Base-by-base conservation (phyloP, 257 asterid genomes). In the Primulina eburnea region DNA sequence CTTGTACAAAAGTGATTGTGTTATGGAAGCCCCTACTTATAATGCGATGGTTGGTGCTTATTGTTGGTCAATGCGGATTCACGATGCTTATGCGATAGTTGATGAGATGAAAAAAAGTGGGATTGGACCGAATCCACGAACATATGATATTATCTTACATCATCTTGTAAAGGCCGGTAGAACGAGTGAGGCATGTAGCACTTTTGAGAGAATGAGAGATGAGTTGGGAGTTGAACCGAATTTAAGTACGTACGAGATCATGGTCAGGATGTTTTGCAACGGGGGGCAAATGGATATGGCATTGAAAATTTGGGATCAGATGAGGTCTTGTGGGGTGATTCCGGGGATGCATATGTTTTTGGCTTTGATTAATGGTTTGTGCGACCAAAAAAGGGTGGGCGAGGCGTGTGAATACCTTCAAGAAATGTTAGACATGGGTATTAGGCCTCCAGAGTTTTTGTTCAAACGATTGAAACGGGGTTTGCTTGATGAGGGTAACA, bases 31-130 rank as follows among this genome's bases (percentile, higher is more conserved):
- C 12, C 94, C 96, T 18, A 90, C 93, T 33, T 92, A 82, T 63
- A 92, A 92, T 21, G 87, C 97, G 0, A 73, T 92, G 74, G 87
- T 90, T 65, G 97, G 96, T 38, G 92, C 98, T 37, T 92, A 85
- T 80, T 92, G 97, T 70, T 84, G 92, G 88, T 85, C 95, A 8
- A 43, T 64, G 24, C 78, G 79, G 57, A 81, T 85, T 60, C 65
- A 77, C 2, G 92, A 90, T 64, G 90, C 92, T 14, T 86, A 82
- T 71, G 55, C 30, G 64, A 69, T 83, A 12, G 79, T 87, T 6
- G 83, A 84, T 43, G 95, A 87, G 86, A 92, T 92, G 98, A 83
- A 77, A 74, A 69, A 40, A 70, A 24, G 70, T 62, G 83, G 91
- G 38, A 67, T 88, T 7, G 96, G 95, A 64, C 98, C 98, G 0